phyloP scores from a whole-genome alignment of 208 protist species.

The Balamuthia mandrillaris region DNA sequence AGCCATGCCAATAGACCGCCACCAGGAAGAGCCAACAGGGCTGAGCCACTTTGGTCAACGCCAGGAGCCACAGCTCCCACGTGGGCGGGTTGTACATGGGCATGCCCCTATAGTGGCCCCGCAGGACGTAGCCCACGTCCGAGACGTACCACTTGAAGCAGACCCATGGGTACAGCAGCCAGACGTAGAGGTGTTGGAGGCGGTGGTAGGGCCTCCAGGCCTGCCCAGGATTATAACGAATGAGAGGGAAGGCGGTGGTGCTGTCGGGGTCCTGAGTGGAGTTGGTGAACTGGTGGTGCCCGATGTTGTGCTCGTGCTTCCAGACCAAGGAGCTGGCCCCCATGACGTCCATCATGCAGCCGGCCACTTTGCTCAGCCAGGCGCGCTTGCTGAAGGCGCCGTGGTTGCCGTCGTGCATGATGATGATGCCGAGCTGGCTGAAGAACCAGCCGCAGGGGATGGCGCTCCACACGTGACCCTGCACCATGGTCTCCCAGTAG shows the following conservation, averaged over 20 bases:
- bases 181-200: neutral
- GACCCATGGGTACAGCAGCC: neutral
- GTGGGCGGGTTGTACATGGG: neutral
- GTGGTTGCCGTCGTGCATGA: neutral
- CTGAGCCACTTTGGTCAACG: neutral
- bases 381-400: neutral
- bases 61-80: neutral
- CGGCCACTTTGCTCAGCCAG: neutral
- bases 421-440: neutral
- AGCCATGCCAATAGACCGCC: neutral
- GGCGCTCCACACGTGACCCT: neutral
- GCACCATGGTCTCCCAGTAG: neutral
- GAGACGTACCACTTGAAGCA: neutral
- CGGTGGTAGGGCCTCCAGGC: neutral
- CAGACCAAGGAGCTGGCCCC: neutral
- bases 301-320: constrained; percentile 24
- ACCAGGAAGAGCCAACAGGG: neutral
- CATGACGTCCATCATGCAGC: neutral
- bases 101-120: neutral
- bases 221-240: neutral
- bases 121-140: neutral
- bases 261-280: neutral
- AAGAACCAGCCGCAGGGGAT: neutral
- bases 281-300: constrained; percentile 8
- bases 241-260: neutral